A percentile compares a stretch with the other conserved stretches of the same genome.
phyloP scores from a whole-genome alignment of 225 moss, liverwort and hornwort genomes.

The Polytrichum formosum region DNA sequence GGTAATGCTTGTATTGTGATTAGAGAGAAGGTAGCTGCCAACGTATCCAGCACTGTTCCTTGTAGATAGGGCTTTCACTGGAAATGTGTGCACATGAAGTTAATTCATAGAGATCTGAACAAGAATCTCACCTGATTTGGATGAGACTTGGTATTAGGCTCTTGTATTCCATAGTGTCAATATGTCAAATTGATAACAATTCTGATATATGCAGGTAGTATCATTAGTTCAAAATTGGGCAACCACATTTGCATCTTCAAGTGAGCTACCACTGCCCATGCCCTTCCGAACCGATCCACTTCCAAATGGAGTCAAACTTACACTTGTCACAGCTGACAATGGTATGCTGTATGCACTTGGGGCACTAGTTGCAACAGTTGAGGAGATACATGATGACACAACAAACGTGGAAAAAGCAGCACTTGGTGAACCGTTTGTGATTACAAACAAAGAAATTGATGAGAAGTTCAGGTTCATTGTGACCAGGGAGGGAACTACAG shows the following conservation, averaged over 20 bases:
- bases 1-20: too few species aligned
- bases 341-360: conserved; percentile 65
- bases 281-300: conserved; percentile 77
- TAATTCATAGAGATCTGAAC: too few species aligned
- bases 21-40: too few species aligned
- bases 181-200: too few species aligned
- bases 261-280: conserved; percentile 93
- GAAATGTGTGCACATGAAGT: too few species aligned
- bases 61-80: too few species aligned
- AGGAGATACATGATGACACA: conserved; percentile 21
- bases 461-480: conserved; percentile 38
- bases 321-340: conserved; percentile 65
- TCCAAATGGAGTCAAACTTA: conserved; percentile 75
- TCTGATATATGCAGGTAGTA: conserved; percentile 45
- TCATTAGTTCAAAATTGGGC: conserved; percentile 80
- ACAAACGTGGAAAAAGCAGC: conserved; percentile 28
- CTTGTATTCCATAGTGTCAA: too few species aligned
- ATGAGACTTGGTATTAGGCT: too few species aligned
- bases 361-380: conserved; percentile 69
- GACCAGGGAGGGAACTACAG: conserved; percentile 69
- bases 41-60: too few species aligned
- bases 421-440: conserved; percentile 25
- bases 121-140: too few species aligned
- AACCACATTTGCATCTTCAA: conserved; percentile 86
- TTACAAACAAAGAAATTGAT: conserved; percentile 4